Evolutionary conservation across 2,329 filamentous ascomycete genomes (phyloP), one percentile per base, ranked within the genome.

Genomic region (Cladosporium sp.): DNA sequence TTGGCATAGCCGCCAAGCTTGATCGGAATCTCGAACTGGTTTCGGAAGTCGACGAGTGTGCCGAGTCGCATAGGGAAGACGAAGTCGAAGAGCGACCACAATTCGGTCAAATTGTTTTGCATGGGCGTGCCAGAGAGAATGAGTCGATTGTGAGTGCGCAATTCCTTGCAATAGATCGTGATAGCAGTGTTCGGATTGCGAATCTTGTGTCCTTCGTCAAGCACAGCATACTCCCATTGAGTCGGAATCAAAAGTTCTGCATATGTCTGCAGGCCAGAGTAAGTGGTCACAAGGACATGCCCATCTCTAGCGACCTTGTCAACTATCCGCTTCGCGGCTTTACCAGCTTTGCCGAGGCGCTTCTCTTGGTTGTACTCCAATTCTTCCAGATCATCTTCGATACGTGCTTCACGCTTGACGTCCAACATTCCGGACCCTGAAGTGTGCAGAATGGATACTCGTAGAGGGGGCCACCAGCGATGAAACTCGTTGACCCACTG

Each of bases 401-500:
- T 79, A 34, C 78, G 79, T 57, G 77, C 78, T 68, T 87, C 85
- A 50, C 75, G 78, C 44, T 77, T 75, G 22, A 95, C 78, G 63
- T 96, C 91, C 54, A 97, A 77, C 93, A 99, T 97, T 17, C 94
- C 95, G 71, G 91, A 97, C 2, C 94, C 94, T 4, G 94, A 97
- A 0, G 91, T 91, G 70, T 99, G 94, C 49, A 99, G 73, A 61
- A 99, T 97, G 0, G 92, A 96, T 4, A 99, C 94, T 40, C 95
- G 84, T 32, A 99, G 78, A n/a, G 94, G 88, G n/a, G 94, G 94
- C 95, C 95, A 99, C 95, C 95, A 99, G 12, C 88, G 86, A 74
- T 99, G 95, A 66, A 99, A 97, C 69, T 99, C 94, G 62, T 95
- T 96, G 12, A 97, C 94, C 94, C 94, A 99, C 71, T 99, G 94